phyloP scores from a whole-genome alignment of 2,329 filamentous ascomycete genomes.

The Polytolypa hystricis region DNA sequence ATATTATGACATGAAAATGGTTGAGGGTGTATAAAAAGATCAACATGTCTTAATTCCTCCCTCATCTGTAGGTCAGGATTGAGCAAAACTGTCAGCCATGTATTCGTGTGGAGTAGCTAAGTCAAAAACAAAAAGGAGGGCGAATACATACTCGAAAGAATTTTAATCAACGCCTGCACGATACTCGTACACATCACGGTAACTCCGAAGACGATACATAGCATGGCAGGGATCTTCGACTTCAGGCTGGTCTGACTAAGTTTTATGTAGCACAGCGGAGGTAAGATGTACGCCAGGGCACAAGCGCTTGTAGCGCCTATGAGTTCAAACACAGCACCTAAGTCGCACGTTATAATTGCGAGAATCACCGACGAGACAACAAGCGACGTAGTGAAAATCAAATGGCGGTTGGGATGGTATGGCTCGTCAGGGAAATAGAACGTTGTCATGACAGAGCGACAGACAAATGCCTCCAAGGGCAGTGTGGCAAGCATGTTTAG shows the following conservation, averaged over 20 bases:
- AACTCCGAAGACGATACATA: slow-evolving; percentile 67
- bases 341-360: slow-evolving; percentile 78
- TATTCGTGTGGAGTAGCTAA: neutral
- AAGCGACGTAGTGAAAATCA: slow-evolving; percentile 73
- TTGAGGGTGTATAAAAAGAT: too few species aligned
- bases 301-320: slow-evolving; percentile 93
- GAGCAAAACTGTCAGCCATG: neutral
- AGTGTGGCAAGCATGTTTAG: slow-evolving; percentile 98
- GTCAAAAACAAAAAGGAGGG: slow-evolving; percentile 8
- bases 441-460: slow-evolving; percentile 88
- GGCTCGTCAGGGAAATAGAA: slow-evolving; percentile 64
- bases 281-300: slow-evolving; percentile 87
- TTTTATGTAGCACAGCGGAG: slow-evolving; percentile 91
- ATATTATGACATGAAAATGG: too few species aligned
- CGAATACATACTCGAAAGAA: slow-evolving; percentile 36
- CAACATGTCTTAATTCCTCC: slow-evolving; percentile 23
- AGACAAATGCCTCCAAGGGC: slow-evolving; percentile 94
- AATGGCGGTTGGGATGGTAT: slow-evolving; percentile 72
- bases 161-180: slow-evolving; percentile 60
- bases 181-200: slow-evolving; percentile 73
- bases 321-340: slow-evolving; percentile 89
- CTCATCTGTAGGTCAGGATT: slow-evolving; percentile 19
- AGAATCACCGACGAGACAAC: slow-evolving; percentile 69
- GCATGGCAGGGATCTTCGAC: slow-evolving; percentile 58
- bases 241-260: slow-evolving; percentile 66